Conservation (phyloP, 1,284 basidiomycete genomes). For the Apiotrichum akiyoshidainum region DNA sequence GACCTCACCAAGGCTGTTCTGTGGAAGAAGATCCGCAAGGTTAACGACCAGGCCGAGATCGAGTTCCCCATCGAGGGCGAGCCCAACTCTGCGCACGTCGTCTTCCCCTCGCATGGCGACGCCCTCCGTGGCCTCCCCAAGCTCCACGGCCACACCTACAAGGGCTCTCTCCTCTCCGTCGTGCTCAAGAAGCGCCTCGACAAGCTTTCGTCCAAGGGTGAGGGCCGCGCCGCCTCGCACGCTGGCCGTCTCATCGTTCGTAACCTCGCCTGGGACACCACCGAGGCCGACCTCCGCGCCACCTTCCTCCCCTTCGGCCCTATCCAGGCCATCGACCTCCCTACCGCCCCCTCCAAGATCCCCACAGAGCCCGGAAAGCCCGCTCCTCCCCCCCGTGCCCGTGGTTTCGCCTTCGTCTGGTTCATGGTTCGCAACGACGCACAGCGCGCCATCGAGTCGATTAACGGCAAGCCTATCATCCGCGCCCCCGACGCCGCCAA, state of each 20-base stretch:
- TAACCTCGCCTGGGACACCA: slow-evolving; percentile 78
- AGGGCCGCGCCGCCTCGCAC: slow-evolving; percentile 53
- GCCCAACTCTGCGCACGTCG: slow-evolving; percentile 60
- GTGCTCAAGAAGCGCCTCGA: slow-evolving; percentile 85
- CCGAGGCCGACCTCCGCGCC: slow-evolving; percentile 79
- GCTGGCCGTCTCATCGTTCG: slow-evolving; percentile 85
- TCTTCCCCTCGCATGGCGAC: slow-evolving; percentile 69
- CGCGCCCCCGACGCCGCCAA: slow-evolving; percentile 37
- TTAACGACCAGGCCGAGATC: slow-evolving; percentile 63
- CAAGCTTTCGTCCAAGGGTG: slow-evolving; percentile 53
- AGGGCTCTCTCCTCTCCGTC: slow-evolving; percentile 80
- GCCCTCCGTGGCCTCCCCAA: slow-evolving; percentile 73
- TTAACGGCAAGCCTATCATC: slow-evolving; percentile 73
- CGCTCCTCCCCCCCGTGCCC: slow-evolving; percentile 55
- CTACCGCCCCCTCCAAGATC: slow-evolving; percentile 54
- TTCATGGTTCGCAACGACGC: slow-evolving; percentile 83
- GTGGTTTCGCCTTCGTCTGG: slow-evolving; percentile 96
- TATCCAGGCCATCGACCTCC: slow-evolving; percentile 80
- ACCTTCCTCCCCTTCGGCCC: slow-evolving; percentile 86
- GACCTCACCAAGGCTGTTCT: slow-evolving; percentile 68
- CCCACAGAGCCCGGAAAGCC: slow-evolving; percentile 49
- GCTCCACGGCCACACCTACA: slow-evolving; percentile 91
- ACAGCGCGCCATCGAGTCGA: slow-evolving; percentile 72
- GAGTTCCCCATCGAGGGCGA: slow-evolving; percentile 60
- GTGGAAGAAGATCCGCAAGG: slow-evolving; percentile 81